phyloP scores from a whole-genome alignment of 345 rosid genomes.

The Punica granatum region DNA sequence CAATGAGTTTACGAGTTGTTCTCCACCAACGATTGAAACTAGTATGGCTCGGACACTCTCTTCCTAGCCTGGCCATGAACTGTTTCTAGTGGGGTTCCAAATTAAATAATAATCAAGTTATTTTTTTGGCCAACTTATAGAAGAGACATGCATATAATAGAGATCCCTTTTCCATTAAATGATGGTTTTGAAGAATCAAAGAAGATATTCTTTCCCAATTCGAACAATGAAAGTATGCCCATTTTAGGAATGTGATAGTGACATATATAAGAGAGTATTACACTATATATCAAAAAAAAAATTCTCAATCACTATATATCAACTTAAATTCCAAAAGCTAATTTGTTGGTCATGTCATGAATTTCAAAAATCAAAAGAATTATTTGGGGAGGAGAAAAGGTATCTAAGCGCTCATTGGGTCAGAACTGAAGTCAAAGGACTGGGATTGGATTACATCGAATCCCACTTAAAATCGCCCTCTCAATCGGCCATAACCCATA shows the following conservation, averaged over 20 bases:
- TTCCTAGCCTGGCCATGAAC: too few relatives aligned
- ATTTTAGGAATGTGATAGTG: conserved; percentile 1
- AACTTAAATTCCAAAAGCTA: background rate
- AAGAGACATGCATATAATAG: background rate
- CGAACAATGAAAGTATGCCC: background rate
- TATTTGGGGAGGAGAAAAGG: background rate
- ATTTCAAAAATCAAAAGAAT: background rate
- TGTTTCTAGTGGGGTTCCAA: too few relatives aligned
- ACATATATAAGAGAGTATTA: background rate
- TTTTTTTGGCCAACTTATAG: too few relatives aligned
- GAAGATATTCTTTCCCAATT: conserved; percentile 1
- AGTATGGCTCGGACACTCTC: too few relatives aligned
- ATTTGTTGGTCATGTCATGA: background rate
- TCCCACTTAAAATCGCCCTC: background rate
- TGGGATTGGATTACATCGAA: background rate
- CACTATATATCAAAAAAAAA: too few relatives aligned
- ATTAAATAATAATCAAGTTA: too few relatives aligned
- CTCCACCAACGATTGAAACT: too few relatives aligned
- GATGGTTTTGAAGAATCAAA: background rate
- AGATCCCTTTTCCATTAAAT: background rate
- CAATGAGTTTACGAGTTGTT: too few relatives aligned
- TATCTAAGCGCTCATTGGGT: background rate
- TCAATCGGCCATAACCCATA: background rate
- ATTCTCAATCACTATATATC: too few relatives aligned
- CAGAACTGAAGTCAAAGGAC: background rate